Evolutionary conservation across 1,284 basidiomycete species (phyloP).

Genomic region (Phlebopus sp.): DNA sequence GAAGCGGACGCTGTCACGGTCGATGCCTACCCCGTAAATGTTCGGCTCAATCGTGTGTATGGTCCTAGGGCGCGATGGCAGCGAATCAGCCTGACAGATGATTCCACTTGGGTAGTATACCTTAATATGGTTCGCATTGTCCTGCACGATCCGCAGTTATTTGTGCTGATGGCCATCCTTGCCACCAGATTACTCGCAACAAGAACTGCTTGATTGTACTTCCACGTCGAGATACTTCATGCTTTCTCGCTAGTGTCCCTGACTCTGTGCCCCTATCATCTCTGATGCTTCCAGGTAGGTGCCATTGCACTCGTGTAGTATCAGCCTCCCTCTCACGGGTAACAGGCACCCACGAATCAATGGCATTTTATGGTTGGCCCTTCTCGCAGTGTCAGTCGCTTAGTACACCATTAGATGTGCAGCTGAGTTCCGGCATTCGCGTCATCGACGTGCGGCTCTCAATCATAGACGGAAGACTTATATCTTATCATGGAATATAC

Average conservation of each 20-base stretch:
- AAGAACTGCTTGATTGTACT: constrained; percentile 53
- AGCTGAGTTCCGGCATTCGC: constrained; percentile 70
- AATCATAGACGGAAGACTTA: constrained; percentile 57
- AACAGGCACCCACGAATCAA: constrained; percentile 73
- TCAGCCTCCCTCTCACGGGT: constrained; percentile 3
- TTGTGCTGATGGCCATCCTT: constrained; percentile 8
- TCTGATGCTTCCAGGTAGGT: constrained; percentile 68
- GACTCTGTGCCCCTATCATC: constrained; percentile 67
- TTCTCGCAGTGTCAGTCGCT: constrained; percentile 70
- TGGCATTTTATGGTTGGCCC: constrained; percentile 80
- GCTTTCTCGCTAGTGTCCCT: constrained; percentile 66
- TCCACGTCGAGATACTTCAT: constrained; percentile 51
- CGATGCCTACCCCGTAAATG: constrained; percentile 23
- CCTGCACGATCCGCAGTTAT: neutral
- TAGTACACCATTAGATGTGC: constrained; percentile 50
- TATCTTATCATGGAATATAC: constrained; percentile 78
- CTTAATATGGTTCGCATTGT: constrained; percentile 43
- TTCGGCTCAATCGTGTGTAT: constrained; percentile 19
- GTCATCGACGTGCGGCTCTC: constrained; percentile 80
- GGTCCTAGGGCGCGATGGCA: constrained; percentile 42
- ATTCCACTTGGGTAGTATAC: constrained; percentile 58
- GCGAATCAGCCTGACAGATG: constrained; percentile 37
- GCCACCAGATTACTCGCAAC: constrained; percentile 36
- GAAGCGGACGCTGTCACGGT: constrained; percentile 10
- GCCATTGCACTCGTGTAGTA: constrained; percentile 16